Evolutionary conservation across 441 rosid genomes (phyloP).

Genomic region (Jatropha podagrica): DNA sequence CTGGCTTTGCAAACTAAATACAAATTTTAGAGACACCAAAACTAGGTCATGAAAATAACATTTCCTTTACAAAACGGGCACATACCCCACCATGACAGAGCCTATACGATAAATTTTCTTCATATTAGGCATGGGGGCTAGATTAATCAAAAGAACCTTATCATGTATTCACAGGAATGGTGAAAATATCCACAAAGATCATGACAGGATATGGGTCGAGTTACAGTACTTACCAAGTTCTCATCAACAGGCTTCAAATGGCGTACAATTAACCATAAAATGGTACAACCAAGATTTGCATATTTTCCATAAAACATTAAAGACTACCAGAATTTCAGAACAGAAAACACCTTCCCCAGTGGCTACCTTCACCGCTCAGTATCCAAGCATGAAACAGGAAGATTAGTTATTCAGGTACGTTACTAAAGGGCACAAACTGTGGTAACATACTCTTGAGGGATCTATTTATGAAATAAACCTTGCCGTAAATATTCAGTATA

Average conservation of each 20-base stretch:
- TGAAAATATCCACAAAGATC: neutral
- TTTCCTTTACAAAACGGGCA: constrained; percentile 22
- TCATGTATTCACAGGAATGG: neutral
- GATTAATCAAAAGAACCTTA: constrained; percentile 6
- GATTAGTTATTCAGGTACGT: neutral
- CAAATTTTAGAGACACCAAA: constrained; percentile 14
- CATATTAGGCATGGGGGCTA: constrained; percentile 6
- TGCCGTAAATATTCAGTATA: neutral
- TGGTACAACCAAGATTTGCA: neutral
- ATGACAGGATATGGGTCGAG: neutral
- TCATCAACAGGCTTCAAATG: neutral
- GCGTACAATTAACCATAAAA: neutral
- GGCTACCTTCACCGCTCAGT: neutral
- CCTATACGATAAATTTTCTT: constrained; percentile 16
- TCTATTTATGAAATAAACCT: neutral
- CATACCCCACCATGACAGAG: constrained; percentile 19
- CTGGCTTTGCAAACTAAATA: constrained; percentile 14
- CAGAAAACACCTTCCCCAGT: neutral
- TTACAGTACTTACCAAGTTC: constrained; percentile 11
- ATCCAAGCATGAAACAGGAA: neutral
- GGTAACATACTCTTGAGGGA: neutral
- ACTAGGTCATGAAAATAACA: constrained; percentile 20
- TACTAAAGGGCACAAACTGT: neutral
- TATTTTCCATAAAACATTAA: neutral
- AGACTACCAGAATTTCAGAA: neutral